Evolutionary conservation across 768 basidiomycete genomes (phyloP).

Genomic region (Suillus ampliporus): DNA sequence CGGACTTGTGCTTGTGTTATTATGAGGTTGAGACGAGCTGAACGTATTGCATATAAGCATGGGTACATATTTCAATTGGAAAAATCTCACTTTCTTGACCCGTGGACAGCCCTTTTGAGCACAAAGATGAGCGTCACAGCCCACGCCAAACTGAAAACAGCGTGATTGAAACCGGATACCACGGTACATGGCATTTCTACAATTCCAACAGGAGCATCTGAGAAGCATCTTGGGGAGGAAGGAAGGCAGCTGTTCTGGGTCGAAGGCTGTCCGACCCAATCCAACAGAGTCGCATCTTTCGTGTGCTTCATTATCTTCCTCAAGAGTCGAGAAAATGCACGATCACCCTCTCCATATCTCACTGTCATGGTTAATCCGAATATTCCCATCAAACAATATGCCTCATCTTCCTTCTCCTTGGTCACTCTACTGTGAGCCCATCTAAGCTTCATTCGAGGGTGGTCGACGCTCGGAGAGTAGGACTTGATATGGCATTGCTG

Average conservation of each 20-base stretch:
- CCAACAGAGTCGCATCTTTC: conserved; percentile 17
- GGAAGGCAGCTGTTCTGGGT: conserved; percentile 13
- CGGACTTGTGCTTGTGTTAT: not conserved
- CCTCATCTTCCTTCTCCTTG: conserved; percentile 21
- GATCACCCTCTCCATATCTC: conserved; percentile 25
- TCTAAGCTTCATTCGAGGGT: conserved; percentile 9
- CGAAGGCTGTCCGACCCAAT: conserved; percentile 17
- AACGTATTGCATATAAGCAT: not conserved
- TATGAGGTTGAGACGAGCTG: not conserved
- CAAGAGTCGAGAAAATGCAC: conserved; percentile 19
- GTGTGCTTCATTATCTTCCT: conserved; percentile 15
- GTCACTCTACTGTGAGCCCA: conserved; percentile 19
- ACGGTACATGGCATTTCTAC: too few species aligned
- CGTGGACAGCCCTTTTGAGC: not conserved
- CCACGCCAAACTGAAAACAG: not conserved
- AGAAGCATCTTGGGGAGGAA: conserved; percentile 12
- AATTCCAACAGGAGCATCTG: not conserved
- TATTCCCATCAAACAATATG: conserved; percentile 22
- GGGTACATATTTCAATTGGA: not conserved
- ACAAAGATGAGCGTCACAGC: not conserved
- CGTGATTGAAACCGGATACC: too few species aligned
- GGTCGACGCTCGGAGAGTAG: conserved; percentile 9
- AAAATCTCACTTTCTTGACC: conserved; percentile 1
- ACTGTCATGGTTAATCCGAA: conserved; percentile 18
- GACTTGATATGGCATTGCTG: conserved; percentile 1